Conservation (phyloP, 805 yeast genomes). For the Wickerhamiella slavikovae region DNA sequence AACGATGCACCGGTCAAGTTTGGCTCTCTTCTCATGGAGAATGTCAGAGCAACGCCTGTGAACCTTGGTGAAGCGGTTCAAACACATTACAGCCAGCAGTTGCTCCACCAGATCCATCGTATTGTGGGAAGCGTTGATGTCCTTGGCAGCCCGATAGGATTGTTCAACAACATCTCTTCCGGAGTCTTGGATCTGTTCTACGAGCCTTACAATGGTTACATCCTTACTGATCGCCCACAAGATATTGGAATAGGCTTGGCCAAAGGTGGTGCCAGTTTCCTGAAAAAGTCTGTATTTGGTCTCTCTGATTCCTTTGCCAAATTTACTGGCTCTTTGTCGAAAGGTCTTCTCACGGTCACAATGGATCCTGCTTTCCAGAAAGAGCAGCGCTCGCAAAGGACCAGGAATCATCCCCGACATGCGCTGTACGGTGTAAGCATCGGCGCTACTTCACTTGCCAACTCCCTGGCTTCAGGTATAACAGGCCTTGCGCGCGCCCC, state of each 20-base stretch:
- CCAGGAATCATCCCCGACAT: slow-evolving; percentile 63
- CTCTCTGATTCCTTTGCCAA: slow-evolving; percentile 84
- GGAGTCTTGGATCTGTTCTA: slow-evolving; percentile 94
- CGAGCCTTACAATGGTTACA: slow-evolving; percentile 91
- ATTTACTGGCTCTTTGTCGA: slow-evolving; percentile 83
- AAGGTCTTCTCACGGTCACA: slow-evolving; percentile 80
- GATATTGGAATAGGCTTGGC: slow-evolving; percentile 91
- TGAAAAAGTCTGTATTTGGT: slow-evolving; percentile 89
- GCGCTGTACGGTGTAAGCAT: slow-evolving; percentile 66
- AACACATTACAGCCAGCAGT: slow-evolving; percentile 82
- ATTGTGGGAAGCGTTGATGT: slow-evolving; percentile 92
- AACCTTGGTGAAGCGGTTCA: slow-evolving; percentile 45
- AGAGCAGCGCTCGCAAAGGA: slow-evolving; percentile 48
- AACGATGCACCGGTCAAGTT: slow-evolving; percentile 89
- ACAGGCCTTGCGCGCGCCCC: slow-evolving; percentile 85
- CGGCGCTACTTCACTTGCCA: slow-evolving; percentile 79
- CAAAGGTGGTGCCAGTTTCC: slow-evolving; percentile 83
- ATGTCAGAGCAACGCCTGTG: slow-evolving; percentile 70
- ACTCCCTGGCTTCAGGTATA: slow-evolving; percentile 70
- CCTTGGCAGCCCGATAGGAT: slow-evolving; percentile 91
- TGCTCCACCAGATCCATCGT: slow-evolving; percentile 78
- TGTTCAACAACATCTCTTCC: slow-evolving; percentile 78
- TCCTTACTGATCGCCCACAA: slow-evolving; percentile 86
- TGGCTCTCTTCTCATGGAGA: slow-evolving; percentile 73
- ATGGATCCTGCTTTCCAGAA: slow-evolving; percentile 74